Base-by-base conservation (phyloP, 2,329 filamentous ascomycete species). In the Aaosphaeria arxii region DNA sequence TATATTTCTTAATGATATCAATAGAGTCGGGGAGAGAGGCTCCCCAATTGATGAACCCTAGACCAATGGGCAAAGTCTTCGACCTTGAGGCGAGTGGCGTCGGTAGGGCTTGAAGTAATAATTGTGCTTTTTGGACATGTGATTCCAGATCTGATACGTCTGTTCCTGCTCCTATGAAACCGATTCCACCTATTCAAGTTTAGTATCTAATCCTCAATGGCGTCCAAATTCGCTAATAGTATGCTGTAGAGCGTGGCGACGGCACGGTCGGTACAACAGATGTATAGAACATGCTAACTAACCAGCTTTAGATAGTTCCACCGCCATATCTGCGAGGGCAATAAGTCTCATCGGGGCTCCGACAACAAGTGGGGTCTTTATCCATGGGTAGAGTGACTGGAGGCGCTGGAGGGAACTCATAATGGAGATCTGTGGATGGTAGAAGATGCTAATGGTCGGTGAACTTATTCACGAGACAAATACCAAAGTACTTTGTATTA, bases 261-360 rank as follows among this genome's bases (percentile, higher is more conserved):
- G 2, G 17, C 17, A 24, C 17, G 17, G 17, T 24, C 17, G 17
- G 17, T 24, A 24, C 17, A 24, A 24, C 17, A 11, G 7, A 7
- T 45, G 24, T 40, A 43, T 11, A 43, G 11, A 43, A 36, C 33
- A 13, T 13, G 9, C n/a, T 9, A 36, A 13, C 9, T 9, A 9
- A 71, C 78, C 77, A 31, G 80, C 78, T 56, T 69, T 70, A 2
- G 80, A 83, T 11, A 88, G 77, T 40, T 82, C 78, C 31, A 83
- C 71, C 3, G 85, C 83, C 3, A 89, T 76, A 0, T 62, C 76
- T 51, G 64, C 78, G 60, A 66, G 76, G 56, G 77, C 73, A 46
- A 89, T 81, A 33, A 83, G 74, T 41, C 84, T 80, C 87, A 91
- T 89, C 0, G 87, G 87, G 1, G 85, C 86, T 35, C 76, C 74